These are phyloP conservation scores for Sesbania bispinosa DNA, from an alignment of 306 rosid species.

Conservation along the genomic window DNA sequence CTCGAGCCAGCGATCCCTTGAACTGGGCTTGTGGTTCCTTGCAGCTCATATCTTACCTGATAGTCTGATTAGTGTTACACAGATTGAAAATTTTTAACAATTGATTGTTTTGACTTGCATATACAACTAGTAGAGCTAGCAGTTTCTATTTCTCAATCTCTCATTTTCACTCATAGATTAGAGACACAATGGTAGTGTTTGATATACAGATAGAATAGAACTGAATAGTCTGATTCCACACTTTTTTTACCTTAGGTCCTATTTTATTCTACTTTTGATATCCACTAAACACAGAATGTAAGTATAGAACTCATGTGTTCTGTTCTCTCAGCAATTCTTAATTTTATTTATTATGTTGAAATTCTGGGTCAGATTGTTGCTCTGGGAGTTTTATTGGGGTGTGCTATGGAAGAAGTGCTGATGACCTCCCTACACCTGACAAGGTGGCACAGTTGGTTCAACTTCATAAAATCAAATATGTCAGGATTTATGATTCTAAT, in stretches of 20 bases:
- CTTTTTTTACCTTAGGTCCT: no score
- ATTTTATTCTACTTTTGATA: no score
- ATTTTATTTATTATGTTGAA: constrained; percentile 5
- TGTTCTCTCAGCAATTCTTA: background rate
- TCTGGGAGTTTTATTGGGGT: constrained; percentile 79
- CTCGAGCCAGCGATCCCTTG: no score
- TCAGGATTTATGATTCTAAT: constrained; percentile 84
- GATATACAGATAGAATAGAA: no score
- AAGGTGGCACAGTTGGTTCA: constrained; percentile 86
- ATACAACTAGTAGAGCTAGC: background rate
- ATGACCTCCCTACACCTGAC: constrained; percentile 95
- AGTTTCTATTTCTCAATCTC: background rate
- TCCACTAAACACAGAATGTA: no score
- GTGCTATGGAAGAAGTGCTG: constrained; percentile 96
- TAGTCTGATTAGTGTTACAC: background rate
- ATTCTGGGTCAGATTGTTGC: constrained; percentile 52
- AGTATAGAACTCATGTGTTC: no score
- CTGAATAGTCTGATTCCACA: no score
- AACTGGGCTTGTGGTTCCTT: background rate
- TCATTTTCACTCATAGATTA: background rate
- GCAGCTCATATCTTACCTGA: background rate
- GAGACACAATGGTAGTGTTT: no score
- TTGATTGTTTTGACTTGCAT: constrained; percentile 2
- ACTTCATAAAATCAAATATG: constrained; percentile 76
- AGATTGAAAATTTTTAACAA: background rate